phyloP scores from a whole-genome alignment of 305 asterid species.

The Fraxinus dipetala region DNA sequence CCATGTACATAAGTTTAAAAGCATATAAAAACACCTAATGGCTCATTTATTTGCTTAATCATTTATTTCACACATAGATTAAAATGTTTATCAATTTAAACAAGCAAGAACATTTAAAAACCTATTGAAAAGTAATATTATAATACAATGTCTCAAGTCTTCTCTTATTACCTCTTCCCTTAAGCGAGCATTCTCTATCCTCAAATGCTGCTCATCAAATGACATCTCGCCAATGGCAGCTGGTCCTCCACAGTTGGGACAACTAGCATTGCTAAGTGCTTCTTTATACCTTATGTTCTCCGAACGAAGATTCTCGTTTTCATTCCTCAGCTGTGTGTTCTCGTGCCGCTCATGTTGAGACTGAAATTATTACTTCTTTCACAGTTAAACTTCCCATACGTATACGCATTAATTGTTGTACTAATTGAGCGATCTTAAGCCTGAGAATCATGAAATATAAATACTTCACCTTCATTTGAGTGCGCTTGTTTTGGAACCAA shows the following conservation, averaged over 20 bases:
- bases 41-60: not conserved
- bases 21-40: not conserved
- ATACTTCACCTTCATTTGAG: constrained; percentile 74
- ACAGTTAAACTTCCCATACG: not conserved
- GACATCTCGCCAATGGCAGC: constrained; percentile 97
- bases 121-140: not conserved
- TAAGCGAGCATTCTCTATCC: constrained; percentile 82
- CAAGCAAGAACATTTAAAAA: not conserved
- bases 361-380: constrained; percentile 30
- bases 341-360: constrained; percentile 88
- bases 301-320: constrained; percentile 82
- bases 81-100: not conserved
- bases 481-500: constrained; percentile 96
- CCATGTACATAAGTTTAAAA: not conserved
- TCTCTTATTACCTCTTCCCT: constrained; percentile 69
- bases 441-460: not conserved
- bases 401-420: not conserved
- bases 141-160: not conserved
- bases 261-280: constrained; percentile 73
- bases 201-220: constrained; percentile 84
- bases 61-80: not conserved
- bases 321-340: constrained; percentile 68
- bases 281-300: constrained; percentile 84
- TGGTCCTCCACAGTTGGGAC: constrained; percentile 92
- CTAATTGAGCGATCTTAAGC: not conserved